Conservation (phyloP, 176 grass and related monocot genomes). For the Aegilops longissima region DNA sequence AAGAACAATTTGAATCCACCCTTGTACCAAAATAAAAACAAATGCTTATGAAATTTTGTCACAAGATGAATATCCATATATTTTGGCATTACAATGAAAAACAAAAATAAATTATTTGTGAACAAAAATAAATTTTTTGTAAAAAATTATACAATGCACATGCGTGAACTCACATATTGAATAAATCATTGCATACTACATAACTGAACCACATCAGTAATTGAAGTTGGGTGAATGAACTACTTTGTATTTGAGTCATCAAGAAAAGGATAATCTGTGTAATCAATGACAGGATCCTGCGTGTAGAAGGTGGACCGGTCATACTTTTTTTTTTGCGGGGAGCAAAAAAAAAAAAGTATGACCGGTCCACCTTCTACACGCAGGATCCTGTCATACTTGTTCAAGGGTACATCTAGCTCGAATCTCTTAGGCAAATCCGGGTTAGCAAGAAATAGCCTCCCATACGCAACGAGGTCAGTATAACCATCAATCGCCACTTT, state of each 20-base stretch:
- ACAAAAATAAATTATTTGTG: too few relatives aligned
- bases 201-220: not conserved
- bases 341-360: too few relatives aligned
- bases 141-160: not conserved
- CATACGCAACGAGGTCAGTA: constrained; percentile 21
- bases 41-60: not conserved
- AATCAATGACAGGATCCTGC: constrained; percentile 8
- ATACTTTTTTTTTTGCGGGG: too few relatives aligned
- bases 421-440: constrained; percentile 33
- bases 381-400: constrained; percentile 24
- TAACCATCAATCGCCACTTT: constrained; percentile 15
- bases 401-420: not conserved
- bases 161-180: not conserved
- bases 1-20: not conserved
- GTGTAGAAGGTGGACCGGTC: constrained; percentile 38
- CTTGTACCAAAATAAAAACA: not conserved
- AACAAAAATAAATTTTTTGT: not conserved
- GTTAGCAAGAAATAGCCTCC: constrained; percentile 32
- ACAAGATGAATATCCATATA: not conserved
- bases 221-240: not conserved
- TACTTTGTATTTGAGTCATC: not conserved
- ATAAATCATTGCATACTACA: not conserved
- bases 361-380: constrained; percentile 34
- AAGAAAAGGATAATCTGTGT: constrained; percentile 38
- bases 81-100: not conserved